A percentile compares a stretch with the other conserved stretches of the same genome.
These are phyloP conservation scores for Talaromyces funiculosus DNA, from an alignment of 2,329 filamentous ascomycete genomes.

Conservation along the genomic window DNA sequence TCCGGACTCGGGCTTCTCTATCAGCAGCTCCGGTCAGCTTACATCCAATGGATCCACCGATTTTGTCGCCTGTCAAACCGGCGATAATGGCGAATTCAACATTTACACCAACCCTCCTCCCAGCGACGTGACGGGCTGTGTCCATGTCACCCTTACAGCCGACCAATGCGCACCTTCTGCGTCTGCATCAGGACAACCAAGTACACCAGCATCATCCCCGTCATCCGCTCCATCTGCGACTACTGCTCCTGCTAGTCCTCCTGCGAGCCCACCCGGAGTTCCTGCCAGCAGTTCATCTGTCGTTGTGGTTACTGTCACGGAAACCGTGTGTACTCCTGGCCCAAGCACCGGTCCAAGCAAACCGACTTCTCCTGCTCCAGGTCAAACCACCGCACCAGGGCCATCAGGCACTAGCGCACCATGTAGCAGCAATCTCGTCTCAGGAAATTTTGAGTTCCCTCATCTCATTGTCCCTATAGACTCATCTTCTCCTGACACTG, in stretches of 20 bases:
- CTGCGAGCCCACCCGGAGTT: neutral
- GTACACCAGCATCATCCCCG: neutral
- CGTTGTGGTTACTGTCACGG: conserved; percentile 6
- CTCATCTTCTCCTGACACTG: conserved; percentile 47
- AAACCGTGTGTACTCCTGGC: conserved; percentile 2
- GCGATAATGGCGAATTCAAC: conserved; percentile 35
- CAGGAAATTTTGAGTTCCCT: conserved; percentile 50
- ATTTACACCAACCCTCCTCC: conserved; percentile 35
- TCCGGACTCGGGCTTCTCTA: conserved; percentile 52
- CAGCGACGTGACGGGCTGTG: conserved; percentile 29
- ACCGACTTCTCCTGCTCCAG: conserved; percentile 6
- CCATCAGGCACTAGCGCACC: conserved; percentile 15
- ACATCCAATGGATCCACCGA: conserved; percentile 46
- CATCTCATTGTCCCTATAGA: conserved; percentile 60
- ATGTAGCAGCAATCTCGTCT: conserved; percentile 42
- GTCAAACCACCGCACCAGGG: neutral
- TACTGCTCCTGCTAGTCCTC: conserved; percentile 1
- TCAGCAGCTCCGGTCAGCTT: conserved; percentile 50
- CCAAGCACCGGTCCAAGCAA: neutral
- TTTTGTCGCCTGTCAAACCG: conserved; percentile 59
- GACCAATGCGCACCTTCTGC: conserved; percentile 31
- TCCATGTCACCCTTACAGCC: conserved; percentile 31
- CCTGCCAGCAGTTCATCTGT: conserved; percentile 4
- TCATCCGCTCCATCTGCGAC: conserved; percentile 12
- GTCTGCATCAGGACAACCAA: neutral